phyloP scores from a whole-genome alignment of 768 basidiomycete species.

The Naganishia antarctica region DNA sequence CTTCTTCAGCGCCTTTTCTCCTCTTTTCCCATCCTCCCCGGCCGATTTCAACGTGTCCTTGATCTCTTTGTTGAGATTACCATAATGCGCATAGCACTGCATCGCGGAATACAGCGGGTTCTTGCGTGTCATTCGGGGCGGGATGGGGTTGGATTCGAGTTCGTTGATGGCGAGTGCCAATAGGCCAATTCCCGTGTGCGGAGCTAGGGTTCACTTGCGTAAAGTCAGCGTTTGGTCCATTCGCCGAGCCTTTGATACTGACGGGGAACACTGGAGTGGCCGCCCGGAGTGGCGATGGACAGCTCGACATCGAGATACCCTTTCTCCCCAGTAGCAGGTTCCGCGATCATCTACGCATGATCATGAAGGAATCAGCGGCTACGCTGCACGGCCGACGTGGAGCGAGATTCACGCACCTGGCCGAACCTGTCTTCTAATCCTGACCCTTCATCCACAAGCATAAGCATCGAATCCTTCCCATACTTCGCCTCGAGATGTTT shows the following conservation, averaged over 20 bases:
- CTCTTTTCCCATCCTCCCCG: slow-evolving; percentile 27
- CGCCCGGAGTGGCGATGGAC: slow-evolving; percentile 39
- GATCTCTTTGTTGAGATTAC: slow-evolving; percentile 50
- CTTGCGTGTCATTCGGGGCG: slow-evolving; percentile 53
- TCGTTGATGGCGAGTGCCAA: slow-evolving; percentile 42
- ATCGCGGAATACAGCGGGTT: slow-evolving; percentile 60
- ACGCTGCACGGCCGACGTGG: too few relatives aligned
- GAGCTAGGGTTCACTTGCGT: too few relatives aligned
- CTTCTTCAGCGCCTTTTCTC: slow-evolving; percentile 55
- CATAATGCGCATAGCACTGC: slow-evolving; percentile 63
- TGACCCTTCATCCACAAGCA: slow-evolving; percentile 34
- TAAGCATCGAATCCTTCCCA: slow-evolving; percentile 40
- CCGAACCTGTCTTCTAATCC: slow-evolving; percentile 35
- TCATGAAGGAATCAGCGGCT: too few relatives aligned
- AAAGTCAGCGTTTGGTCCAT: too few relatives aligned
- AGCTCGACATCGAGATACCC: slow-evolving; percentile 42
- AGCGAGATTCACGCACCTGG: too few relatives aligned
- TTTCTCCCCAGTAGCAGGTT: slow-evolving; percentile 43
- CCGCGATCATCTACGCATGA: slow-evolving; percentile 30
- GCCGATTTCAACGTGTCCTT: slow-evolving; percentile 28
- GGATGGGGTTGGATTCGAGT: slow-evolving; percentile 40
- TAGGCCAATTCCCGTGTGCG: slow-evolving; percentile 46
- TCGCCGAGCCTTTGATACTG: neutral
- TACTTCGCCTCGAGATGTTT: slow-evolving; percentile 40
- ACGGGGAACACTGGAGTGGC: slow-evolving; percentile 43